Conservation (phyloP, 495 filamentous ascomycete species). For the Baudoinia panamericana region DNA sequence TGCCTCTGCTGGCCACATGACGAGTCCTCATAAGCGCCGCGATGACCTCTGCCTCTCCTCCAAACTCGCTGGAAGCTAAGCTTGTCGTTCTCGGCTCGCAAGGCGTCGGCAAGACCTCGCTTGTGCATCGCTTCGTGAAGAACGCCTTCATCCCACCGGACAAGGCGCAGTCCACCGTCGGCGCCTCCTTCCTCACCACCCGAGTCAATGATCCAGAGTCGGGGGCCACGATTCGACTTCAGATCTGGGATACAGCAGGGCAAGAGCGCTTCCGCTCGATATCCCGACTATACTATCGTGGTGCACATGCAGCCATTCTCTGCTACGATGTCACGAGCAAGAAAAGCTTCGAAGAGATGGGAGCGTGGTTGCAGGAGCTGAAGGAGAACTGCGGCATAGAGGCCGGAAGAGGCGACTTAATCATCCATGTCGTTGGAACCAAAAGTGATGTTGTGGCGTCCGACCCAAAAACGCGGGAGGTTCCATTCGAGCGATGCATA, state of each 20-base stretch:
- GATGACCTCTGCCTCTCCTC: conserved; percentile 4
- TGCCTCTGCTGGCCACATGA: no score
- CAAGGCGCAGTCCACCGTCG: conserved; percentile 62
- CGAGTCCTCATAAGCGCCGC: no score
- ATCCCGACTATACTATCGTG: conserved; percentile 85
- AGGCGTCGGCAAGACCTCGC: conserved; percentile 87
- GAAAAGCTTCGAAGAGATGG: conserved; percentile 82
- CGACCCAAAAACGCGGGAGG: conserved; percentile 60
- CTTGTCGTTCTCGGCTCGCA: conserved; percentile 82
- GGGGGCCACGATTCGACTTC: conserved; percentile 65
- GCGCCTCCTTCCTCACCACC: conserved; percentile 89
- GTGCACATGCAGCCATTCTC: conserved; percentile 84
- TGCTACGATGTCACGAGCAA: conserved; percentile 91
- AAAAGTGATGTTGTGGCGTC: conserved; percentile 81
- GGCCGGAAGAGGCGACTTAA: conserved; percentile 41
- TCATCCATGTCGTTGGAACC: conserved; percentile 94
- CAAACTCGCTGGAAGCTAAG: conserved; percentile 36
- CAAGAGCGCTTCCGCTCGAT: conserved; percentile 93
- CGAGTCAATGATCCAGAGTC: conserved; percentile 73
- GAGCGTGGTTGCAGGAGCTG: conserved; percentile 73
- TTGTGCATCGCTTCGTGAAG: conserved; percentile 76
- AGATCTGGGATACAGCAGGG: conserved; percentile 91
- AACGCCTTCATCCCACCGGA: conserved; percentile 58
- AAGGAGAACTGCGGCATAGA: conserved; percentile 39
- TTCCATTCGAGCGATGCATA: conserved; percentile 88